Conservation (phyloP, 257 asterid genomes). For the Solanum neorickii region DNA sequence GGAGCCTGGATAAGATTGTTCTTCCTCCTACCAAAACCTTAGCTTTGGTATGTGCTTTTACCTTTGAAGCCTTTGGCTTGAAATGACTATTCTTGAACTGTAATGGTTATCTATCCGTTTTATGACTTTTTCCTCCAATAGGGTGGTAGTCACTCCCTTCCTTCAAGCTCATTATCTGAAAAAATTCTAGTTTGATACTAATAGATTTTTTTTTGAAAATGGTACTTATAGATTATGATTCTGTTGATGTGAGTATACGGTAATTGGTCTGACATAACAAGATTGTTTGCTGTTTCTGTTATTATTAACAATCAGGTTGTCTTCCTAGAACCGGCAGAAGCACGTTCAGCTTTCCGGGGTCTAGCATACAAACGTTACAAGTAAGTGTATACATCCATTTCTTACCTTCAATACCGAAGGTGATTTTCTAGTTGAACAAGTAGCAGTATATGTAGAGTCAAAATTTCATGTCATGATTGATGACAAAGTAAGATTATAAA, state of each 20-base stretch:
- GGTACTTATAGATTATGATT: neutral
- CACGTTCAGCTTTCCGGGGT: constrained; percentile 74
- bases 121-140: neutral
- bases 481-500: neutral
- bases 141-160: neutral
- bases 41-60: constrained; percentile 60
- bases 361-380: constrained; percentile 88
- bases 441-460: neutral
- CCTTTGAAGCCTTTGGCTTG: neutral
- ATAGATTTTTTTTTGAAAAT: neutral
- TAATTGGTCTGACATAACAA: neutral
- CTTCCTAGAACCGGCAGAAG: constrained; percentile 80
- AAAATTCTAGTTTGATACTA: neutral
- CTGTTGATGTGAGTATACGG: neutral
- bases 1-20: constrained; percentile 75
- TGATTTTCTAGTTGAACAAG: neutral
- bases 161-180: neutral
- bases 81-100: neutral
- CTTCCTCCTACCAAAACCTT: constrained; percentile 79
- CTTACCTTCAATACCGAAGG: neutral
- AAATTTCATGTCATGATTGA: neutral
- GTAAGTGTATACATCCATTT: constrained; percentile 27
- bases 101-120: neutral
- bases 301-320: constrained; percentile 41
- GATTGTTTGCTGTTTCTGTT: neutral